Conservation (phyloP, 306 rosid genomes). For the Styphnolobium japonicum region DNA sequence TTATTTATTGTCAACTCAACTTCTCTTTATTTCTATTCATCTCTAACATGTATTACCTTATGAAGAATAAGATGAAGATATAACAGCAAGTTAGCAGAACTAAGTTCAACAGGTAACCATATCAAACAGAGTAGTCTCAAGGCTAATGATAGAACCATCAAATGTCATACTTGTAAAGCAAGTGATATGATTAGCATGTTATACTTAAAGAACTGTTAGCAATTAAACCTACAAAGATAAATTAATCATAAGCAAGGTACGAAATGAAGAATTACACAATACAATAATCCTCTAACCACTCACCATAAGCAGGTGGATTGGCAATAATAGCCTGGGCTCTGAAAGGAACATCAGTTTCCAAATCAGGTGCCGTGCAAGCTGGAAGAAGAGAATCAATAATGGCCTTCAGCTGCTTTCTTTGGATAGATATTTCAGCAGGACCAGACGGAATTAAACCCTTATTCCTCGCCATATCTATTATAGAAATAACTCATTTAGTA, state of each 20-base stretch:
- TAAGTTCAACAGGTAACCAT: neutral
- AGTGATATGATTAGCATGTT: neutral
- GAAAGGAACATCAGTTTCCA: constrained; percentile 68
- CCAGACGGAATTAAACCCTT: constrained; percentile 85
- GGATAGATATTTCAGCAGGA: constrained; percentile 72
- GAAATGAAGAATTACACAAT: constrained; percentile 24
- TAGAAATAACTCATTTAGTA: constrained; percentile 18
- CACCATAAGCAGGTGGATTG: constrained; percentile 85
- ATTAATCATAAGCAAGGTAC: neutral
- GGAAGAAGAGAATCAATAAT: constrained; percentile 88
- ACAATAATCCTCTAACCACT: constrained; percentile 29
- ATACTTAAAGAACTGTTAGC: neutral
- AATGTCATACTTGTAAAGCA: neutral
- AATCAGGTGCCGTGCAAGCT: constrained; percentile 85
- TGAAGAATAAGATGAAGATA: neutral
- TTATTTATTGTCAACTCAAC: neutral
- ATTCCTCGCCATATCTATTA: constrained; percentile 78
- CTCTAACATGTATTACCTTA: neutral
- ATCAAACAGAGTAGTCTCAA: neutral
- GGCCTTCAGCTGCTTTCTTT: constrained; percentile 77
- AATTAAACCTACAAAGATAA: neutral
- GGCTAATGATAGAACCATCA: neutral
- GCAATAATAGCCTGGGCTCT: constrained; percentile 90
- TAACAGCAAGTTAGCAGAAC: neutral
- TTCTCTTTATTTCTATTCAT: neutral